Percentiles rank a stretch among this genome's conserved stretches.
phyloP scores from a whole-genome alignment of 805 yeast genomes.

The Nakazawaea ambrosiae region DNA sequence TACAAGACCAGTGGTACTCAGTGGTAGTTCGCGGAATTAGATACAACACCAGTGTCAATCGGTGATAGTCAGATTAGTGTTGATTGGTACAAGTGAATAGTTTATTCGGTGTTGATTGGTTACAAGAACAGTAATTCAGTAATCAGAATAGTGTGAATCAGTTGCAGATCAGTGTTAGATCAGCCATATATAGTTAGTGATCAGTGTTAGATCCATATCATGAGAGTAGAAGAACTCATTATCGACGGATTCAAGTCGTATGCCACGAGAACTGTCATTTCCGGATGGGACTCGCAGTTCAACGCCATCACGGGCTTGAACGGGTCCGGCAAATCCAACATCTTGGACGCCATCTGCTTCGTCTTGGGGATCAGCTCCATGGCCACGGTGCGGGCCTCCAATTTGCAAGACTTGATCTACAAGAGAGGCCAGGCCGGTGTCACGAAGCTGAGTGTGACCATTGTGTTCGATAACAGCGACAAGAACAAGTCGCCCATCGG shows the following conservation, averaged over 20 bases:
- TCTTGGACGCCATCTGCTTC: constrained; percentile 93
- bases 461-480: constrained; percentile 87
- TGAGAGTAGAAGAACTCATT: constrained; percentile 94
- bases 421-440: constrained; percentile 98
- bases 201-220: no score
- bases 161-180: no score
- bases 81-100: no score
- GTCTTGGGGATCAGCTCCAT: constrained; percentile 95
- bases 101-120: no score
- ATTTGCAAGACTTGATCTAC: constrained; percentile 87
- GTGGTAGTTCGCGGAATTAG: no score
- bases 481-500: constrained; percentile 77
- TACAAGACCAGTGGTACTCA: no score
- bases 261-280: constrained; percentile 91
- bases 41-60: no score
- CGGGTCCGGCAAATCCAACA: constrained; percentile 97
- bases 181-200: no score
- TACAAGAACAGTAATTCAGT: no score
- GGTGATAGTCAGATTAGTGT: no score
- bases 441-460: constrained; percentile 93
- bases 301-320: constrained; percentile 97
- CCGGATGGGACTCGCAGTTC: constrained; percentile 94
- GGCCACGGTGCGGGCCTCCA: constrained; percentile 92
- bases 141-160: no score
- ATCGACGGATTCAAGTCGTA: constrained; percentile 97